Base-by-base conservation (phyloP, 345 rosid genomes). In the Punica granatum region DNA sequence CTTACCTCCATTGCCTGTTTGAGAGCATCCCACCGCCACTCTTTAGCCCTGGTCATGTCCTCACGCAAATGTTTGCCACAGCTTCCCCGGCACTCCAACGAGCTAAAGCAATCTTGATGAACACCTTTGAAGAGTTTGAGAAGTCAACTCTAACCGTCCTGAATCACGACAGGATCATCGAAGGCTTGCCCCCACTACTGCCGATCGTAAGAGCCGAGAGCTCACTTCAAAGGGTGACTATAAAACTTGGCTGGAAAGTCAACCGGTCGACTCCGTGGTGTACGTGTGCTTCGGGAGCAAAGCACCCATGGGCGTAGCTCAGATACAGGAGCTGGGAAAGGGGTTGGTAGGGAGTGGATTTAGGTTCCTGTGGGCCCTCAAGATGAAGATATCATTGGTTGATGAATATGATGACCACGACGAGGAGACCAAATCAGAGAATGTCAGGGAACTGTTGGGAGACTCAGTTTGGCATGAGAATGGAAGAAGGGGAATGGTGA, bases 211-310 rank as follows among this genome's bases (percentile, higher is more conserved):
- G 4, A 77, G 72, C 60, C 72, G 46, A 25, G 31, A 34, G 18
- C 49, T 35, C 65, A 18, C 11, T 26, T 33, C 28, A 18, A 71
- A 70, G 31, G 36, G 34, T 7, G 67, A 28, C 15, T 25, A 12
- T 44, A 14, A 43, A 67, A 46, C 56, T 16, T 81, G 90, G 90
- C 79, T 79, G 1, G 78, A 81, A 21, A 56, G 54, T 10, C 83
- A 83, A 75, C 72, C 63, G 6, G 59, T 37, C 10, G 59, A 69
- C 2, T 85, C 86, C 0, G 86, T 79, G 4, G 59, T 83, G 42
- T 83, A 74, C 31, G 75, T 83, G 14, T 66, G 79, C 69, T 83
- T 83, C 56, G 87, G 88, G 25, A 85, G 87, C 65, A 76, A 80
- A 53, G 66, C 73, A 12, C 65, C 82, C 49, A 42, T 78, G 77